Conservation (phyloP, 108 stramenopile genomes). For the Poteriospumella lacustris region DNA sequence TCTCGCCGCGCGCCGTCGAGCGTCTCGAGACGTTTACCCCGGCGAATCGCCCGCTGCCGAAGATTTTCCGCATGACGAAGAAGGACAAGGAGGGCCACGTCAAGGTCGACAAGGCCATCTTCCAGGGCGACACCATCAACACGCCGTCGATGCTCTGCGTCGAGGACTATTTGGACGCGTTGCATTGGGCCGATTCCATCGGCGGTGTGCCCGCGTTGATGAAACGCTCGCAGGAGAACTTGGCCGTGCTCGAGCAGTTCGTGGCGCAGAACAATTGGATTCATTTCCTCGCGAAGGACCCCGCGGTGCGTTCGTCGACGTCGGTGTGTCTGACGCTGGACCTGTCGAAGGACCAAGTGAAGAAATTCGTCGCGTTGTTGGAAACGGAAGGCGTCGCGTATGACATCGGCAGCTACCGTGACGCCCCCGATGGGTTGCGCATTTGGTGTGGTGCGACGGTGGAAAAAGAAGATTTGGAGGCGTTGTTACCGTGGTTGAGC, state of each 20-base stretch:
- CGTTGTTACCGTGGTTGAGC: slow-evolving; percentile 95
- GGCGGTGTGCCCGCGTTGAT: slow-evolving; percentile 90
- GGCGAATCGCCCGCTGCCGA: slow-evolving; percentile 90
- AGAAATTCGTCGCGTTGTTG: slow-evolving; percentile 81
- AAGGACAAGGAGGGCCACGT: slow-evolving; percentile 72
- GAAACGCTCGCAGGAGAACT: slow-evolving; percentile 77
- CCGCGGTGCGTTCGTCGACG: slow-evolving; percentile 84
- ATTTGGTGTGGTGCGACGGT: slow-evolving; percentile 99
- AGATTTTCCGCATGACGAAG: slow-evolving; percentile 88
- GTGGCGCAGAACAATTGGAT: slow-evolving; percentile 89
- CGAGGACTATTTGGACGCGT: slow-evolving; percentile 98
- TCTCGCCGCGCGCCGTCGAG: slow-evolving; percentile 92
- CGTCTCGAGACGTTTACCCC: slow-evolving; percentile 89
- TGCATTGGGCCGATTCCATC: slow-evolving; percentile 82
- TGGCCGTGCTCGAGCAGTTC: slow-evolving; percentile 81
- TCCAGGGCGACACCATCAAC: slow-evolving; percentile 98
- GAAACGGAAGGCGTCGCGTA: slow-evolving; percentile 87
- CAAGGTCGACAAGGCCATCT: slow-evolving; percentile 84
- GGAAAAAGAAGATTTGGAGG: slow-evolving; percentile 89
- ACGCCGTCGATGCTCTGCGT: slow-evolving; percentile 98
- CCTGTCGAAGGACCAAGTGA: slow-evolving; percentile 82
- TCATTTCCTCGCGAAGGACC: slow-evolving; percentile 90
- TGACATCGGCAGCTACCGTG: slow-evolving; percentile 98
- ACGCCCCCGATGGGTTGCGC: slow-evolving; percentile 94
- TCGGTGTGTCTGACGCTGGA: slow-evolving; percentile 93